Percentiles rank a stretch among this genome's conserved stretches.
Evolutionary conservation across 768 basidiomycete genomes (phyloP).

Genomic region (Lanmaoa rubissima): DNA sequence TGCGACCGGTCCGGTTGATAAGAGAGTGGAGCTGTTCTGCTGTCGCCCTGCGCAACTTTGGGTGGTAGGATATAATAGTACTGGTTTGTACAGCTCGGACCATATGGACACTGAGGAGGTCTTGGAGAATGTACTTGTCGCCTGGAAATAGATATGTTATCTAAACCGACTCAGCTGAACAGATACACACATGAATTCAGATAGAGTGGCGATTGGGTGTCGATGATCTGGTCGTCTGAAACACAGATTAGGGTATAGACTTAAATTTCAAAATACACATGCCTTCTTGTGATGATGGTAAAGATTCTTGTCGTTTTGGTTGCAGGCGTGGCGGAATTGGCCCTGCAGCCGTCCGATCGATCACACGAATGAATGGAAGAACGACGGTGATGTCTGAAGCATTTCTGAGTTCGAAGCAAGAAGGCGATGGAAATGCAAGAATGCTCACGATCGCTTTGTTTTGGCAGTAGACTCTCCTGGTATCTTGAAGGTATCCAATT

Average conservation of each 20-base stretch:
- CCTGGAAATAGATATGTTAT: slow-evolving; percentile 13
- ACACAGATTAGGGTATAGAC: not conserved
- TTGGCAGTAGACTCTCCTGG: slow-evolving; percentile 43
- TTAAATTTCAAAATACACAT: not conserved
- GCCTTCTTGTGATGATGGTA: slow-evolving; percentile 7
- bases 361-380: slow-evolving; percentile 48
- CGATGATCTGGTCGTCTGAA: slow-evolving; percentile 37
- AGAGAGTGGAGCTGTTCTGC: slow-evolving; percentile 29
- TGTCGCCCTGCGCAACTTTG: slow-evolving; percentile 15
- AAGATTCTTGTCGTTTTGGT: not conserved
- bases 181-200: slow-evolving; percentile 31
- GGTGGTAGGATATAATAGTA: slow-evolving; percentile 33
- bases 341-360: slow-evolving; percentile 14
- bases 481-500: slow-evolving; percentile 71
- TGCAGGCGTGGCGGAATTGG: not conserved
- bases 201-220: slow-evolving; percentile 50
- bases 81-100: slow-evolving; percentile 30
- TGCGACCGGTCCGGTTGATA: slow-evolving; percentile 29
- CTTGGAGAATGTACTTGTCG: slow-evolving; percentile 32
- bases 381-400: slow-evolving; percentile 53
- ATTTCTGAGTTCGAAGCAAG: not conserved
- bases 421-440: slow-evolving; percentile 26
- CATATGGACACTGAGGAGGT: slow-evolving; percentile 56
- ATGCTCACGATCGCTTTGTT: slow-evolving; percentile 52
- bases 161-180: not conserved